phyloP scores from a whole-genome alignment of 2,329 filamentous ascomycete species.

The Coniella lustricola region DNA sequence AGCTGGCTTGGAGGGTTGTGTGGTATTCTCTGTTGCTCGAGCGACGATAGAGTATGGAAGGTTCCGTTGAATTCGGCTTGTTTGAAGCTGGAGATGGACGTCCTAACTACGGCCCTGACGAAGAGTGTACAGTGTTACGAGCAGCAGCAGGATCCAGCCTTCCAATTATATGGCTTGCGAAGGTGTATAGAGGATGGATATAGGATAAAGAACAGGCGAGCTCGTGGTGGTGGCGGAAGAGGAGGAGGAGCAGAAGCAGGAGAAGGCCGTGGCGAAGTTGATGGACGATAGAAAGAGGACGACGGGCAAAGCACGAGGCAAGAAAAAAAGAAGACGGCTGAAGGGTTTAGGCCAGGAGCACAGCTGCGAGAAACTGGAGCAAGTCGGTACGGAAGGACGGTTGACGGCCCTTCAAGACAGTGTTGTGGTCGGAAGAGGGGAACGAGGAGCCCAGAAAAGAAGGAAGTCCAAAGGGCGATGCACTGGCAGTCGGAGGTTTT shows the following conservation, averaged over 20 bases:
- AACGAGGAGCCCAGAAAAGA: conserved; percentile 12
- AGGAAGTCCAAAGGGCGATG: conserved; percentile 14
- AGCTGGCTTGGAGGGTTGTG: conserved; percentile 2
- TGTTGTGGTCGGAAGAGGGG: conserved; percentile 20
- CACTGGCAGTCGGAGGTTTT: conserved; percentile 35
- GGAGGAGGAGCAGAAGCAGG: no score
- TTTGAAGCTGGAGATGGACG: conserved; percentile 21
- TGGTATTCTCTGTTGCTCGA: background rate
- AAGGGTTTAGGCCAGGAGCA: background rate
- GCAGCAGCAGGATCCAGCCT: conserved; percentile 36
- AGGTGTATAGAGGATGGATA: conserved; percentile 35
- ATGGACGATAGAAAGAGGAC: conserved; percentile 9
- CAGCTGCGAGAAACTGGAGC: conserved; percentile 17
- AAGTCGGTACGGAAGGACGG: conserved; percentile 9
- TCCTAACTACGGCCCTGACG: conserved; percentile 37
- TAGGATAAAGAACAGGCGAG: conserved; percentile 22
- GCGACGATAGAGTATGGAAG: conserved; percentile 5
- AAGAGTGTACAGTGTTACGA: conserved; percentile 46
- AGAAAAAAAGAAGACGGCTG: background rate
- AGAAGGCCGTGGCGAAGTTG: conserved; percentile 18
- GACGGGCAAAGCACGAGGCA: background rate
- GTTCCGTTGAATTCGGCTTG: conserved; percentile 19
- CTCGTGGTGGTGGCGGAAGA: no score
- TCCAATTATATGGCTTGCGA: conserved; percentile 44
- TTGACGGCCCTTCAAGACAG: conserved; percentile 6